Evolutionary conservation across 1,139 yeast species (phyloP).

Genomic region (Nakaseomyces kungkrabaensis): DNA sequence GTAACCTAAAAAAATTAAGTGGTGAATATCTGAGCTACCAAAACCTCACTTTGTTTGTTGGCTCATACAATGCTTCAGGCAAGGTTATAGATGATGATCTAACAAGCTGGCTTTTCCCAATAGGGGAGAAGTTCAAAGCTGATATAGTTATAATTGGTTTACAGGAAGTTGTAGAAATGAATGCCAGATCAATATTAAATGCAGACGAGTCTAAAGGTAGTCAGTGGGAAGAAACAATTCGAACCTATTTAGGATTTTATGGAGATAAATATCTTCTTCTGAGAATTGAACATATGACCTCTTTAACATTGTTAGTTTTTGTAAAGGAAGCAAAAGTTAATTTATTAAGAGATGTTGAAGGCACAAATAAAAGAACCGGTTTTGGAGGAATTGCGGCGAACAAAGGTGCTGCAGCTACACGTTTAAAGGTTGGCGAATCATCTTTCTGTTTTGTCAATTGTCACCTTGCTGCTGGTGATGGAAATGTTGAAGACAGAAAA

Average conservation of each 20-base stretch:
- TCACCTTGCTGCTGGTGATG: slow-evolving; percentile 87
- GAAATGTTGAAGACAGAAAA: slow-evolving; percentile 69
- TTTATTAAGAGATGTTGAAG: slow-evolving; percentile 56
- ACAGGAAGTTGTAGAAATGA: slow-evolving; percentile 86
- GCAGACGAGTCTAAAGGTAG: slow-evolving; percentile 56
- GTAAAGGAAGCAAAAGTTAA: slow-evolving; percentile 46
- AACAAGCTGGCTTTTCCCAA: slow-evolving; percentile 76
- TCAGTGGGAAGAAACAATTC: slow-evolving; percentile 53
- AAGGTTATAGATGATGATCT: slow-evolving; percentile 46
- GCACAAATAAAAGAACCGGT: slow-evolving; percentile 83
- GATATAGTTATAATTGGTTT: slow-evolving; percentile 81
- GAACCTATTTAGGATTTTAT: slow-evolving; percentile 44
- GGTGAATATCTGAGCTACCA: slow-evolving; percentile 52
- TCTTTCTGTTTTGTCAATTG: slow-evolving; percentile 74
- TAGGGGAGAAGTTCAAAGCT: slow-evolving; percentile 37
- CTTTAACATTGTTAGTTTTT: slow-evolving; percentile 61
- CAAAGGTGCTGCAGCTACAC: slow-evolving; percentile 85
- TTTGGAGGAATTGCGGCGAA: slow-evolving; percentile 92
- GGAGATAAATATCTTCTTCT: slow-evolving; percentile 50
- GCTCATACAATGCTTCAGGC: slow-evolving; percentile 87
- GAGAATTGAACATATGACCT: slow-evolving; percentile 83
- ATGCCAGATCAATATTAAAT: slow-evolving; percentile 71
- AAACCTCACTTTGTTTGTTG: slow-evolving; percentile 59
- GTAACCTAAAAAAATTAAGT: slow-evolving; percentile 43
- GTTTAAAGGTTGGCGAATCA: slow-evolving; percentile 67